Evolutionary conservation across 495 filamentous ascomycete species (phyloP), one percentile per base, ranked within the genome.

Genomic region (Staphylotrichum tortipilum): DNA sequence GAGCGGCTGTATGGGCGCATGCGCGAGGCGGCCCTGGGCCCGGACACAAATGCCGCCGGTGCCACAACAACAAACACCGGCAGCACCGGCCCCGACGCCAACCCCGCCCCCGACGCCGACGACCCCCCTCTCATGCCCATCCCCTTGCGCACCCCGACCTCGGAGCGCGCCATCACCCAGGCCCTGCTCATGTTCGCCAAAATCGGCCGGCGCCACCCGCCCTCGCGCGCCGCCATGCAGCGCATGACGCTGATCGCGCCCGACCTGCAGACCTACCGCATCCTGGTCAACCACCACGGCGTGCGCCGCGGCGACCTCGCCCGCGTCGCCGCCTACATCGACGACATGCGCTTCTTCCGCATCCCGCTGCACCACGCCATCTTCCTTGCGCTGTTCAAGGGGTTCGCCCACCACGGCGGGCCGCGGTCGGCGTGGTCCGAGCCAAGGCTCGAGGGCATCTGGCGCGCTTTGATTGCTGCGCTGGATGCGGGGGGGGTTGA

Each of bases 1-100:
- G 81, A 89, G 57, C 73, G 82, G 38, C 71, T 95, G 4, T 95
- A 94, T 63, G 73, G 80, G 45, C 80, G 83, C 39, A 95, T 96
- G 88, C 89, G 85, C 61, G 61, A 49, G 2, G 26, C 78, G 14
- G 64, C 71, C n/a, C 64, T 71, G n/a, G n/a, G n/a, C n/a, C n/a
- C n/a, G n/a, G n/a, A n/a, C n/a, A n/a, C n/a, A n/a, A n/a, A n/a
- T n/a, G n/a, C n/a, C n/a, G n/a, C n/a, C n/a, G n/a, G n/a, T n/a
- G n/a, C n/a, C n/a, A n/a, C n/a, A n/a, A n/a, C n/a, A n/a, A n/a
- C n/a, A n/a, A n/a, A n/a, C n/a, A n/a, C n/a, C n/a, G n/a, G n/a
- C n/a, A n/a, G n/a, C n/a, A n/a, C n/a, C n/a, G n/a, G n/a, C n/a
- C n/a, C n/a, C n/a, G n/a, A n/a, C n/a, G n/a, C n/a, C n/a, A n/a